Percentiles rank a stretch among this genome's conserved stretches.
phyloP scores from a whole-genome alignment of 495 filamentous ascomycete species.

The Cercophora scortea region DNA sequence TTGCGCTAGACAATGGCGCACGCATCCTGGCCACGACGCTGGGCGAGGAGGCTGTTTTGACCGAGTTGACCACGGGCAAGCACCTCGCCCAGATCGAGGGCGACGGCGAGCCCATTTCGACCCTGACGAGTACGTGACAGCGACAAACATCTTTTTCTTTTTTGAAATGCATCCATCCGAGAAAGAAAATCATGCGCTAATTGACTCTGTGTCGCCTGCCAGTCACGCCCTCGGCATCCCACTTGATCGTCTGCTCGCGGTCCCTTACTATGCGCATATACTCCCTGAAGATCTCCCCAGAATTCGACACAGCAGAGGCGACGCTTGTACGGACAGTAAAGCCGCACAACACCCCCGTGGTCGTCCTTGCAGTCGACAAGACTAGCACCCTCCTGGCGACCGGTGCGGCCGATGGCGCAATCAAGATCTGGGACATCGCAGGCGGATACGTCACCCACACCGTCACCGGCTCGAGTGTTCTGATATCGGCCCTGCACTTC shows the following conservation, averaged over 20 bases:
- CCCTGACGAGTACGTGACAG: constrained; percentile 55
- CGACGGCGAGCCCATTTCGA: constrained; percentile 88
- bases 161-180: neutral
- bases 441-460: constrained; percentile 92
- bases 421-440: constrained; percentile 94
- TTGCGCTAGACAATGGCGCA: constrained; percentile 74
- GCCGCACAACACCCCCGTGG: constrained; percentile 82
- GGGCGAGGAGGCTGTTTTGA: constrained; percentile 81
- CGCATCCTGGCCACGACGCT: constrained; percentile 78
- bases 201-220: neutral
- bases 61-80: constrained; percentile 74
- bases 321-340: constrained; percentile 72
- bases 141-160: neutral
- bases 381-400: constrained; percentile 89
- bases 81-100: constrained; percentile 84
- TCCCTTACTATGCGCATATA: constrained; percentile 93
- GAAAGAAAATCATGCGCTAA: neutral
- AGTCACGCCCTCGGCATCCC: constrained; percentile 83
- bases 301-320: constrained; percentile 48
- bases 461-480: constrained; percentile 82
- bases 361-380: constrained; percentile 71
- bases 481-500: constrained; percentile 86
- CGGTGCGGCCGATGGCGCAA: constrained; percentile 80
- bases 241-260: constrained; percentile 83
- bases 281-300: constrained; percentile 53